These are phyloP conservation scores for Trichomonascaceae sp. DNA, from an alignment of 1,139 yeast genomes.

Conservation along the genomic window DNA sequence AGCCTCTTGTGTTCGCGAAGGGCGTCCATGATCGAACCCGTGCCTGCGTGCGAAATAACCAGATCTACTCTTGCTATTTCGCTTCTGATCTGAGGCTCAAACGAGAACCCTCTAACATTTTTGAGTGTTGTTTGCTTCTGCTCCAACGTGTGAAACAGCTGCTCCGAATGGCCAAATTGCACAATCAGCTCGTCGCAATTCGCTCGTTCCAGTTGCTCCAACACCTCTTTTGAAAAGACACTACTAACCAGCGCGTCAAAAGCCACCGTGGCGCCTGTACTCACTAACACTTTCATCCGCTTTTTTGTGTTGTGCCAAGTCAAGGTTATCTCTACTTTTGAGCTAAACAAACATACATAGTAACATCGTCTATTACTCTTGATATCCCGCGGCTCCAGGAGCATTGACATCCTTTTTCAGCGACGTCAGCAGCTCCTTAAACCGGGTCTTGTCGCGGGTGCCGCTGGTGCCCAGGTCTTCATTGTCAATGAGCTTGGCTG, in stretches of 20 bases:
- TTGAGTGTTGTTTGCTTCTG: constrained; percentile 2
- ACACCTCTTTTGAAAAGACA: constrained; percentile 28
- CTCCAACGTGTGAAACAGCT: constrained; percentile 4
- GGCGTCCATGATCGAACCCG: constrained; percentile 82
- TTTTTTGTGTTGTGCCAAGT: too few species aligned
- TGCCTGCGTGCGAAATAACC: constrained; percentile 80
- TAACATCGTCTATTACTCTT: too few species aligned
- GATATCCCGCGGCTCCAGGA: constrained; percentile 58
- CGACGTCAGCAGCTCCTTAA: constrained; percentile 51
- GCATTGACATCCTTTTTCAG: constrained; percentile 57
- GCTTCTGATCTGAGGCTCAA: constrained; percentile 31
- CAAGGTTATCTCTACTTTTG: too few species aligned
- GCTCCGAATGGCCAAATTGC: constrained; percentile 54
- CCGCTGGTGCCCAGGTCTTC: constrained; percentile 31
- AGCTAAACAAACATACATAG: too few species aligned
- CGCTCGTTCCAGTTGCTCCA: constrained; percentile 22
- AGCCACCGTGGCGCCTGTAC: constrained; percentile 83
- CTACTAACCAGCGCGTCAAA: constrained; percentile 42
- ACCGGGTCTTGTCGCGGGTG: constrained; percentile 56
- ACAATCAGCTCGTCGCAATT: constrained; percentile 36
- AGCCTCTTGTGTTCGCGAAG: constrained; percentile 43
- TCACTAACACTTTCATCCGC: constrained; percentile 35
- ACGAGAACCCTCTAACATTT: constrained; percentile 26
- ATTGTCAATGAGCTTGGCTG: constrained; percentile 36
- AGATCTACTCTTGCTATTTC: constrained; percentile 34